These are phyloP conservation scores for Taiozyma onychis DNA, from an alignment of 1,139 yeast genomes.

Conservation along the genomic window DNA sequence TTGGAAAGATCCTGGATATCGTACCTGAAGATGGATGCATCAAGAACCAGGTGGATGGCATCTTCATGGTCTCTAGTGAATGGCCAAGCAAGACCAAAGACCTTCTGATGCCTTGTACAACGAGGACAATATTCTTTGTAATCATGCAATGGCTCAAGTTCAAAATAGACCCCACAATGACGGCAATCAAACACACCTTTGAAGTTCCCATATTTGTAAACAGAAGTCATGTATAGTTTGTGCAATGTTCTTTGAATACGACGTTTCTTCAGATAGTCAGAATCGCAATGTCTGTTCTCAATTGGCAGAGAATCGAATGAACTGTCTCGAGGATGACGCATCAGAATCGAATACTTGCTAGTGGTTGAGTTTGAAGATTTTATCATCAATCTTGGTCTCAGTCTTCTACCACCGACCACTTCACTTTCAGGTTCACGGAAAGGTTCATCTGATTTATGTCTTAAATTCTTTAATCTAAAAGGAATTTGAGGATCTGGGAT, in stretches of 20 bases:
- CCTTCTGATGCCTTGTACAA: constrained; percentile 21
- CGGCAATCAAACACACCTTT: constrained; percentile 20
- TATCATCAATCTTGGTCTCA: constrained; percentile 12
- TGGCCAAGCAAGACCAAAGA: constrained; percentile 24
- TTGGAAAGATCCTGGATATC: constrained; percentile 6
- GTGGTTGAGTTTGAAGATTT: background rate
- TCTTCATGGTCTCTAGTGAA: constrained; percentile 7
- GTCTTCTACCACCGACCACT: constrained; percentile 10
- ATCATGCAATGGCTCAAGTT: background rate
- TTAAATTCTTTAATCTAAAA: background rate
- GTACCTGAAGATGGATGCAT: constrained; percentile 1
- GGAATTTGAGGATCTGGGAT: background rate
- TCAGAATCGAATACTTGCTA: constrained; percentile 5
- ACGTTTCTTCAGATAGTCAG: constrained; percentile 7
- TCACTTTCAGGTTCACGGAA: constrained; percentile 5
- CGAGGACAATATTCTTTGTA: constrained; percentile 21
- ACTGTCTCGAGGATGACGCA: constrained; percentile 12
- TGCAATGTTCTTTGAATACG: constrained; percentile 19
- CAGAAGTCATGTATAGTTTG: constrained; percentile 13
- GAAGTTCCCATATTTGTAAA: constrained; percentile 10
- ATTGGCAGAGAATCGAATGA: constrained; percentile 17
- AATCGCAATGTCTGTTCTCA: background rate
- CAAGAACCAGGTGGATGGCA: constrained; percentile 1
- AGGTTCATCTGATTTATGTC: constrained; percentile 1
- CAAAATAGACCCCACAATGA: constrained; percentile 24